Evolutionary conservation across 202 grass and related monocot species (phyloP), one percentile per base, ranked within the genome.

Genomic region (Saccharum hybrid): DNA sequence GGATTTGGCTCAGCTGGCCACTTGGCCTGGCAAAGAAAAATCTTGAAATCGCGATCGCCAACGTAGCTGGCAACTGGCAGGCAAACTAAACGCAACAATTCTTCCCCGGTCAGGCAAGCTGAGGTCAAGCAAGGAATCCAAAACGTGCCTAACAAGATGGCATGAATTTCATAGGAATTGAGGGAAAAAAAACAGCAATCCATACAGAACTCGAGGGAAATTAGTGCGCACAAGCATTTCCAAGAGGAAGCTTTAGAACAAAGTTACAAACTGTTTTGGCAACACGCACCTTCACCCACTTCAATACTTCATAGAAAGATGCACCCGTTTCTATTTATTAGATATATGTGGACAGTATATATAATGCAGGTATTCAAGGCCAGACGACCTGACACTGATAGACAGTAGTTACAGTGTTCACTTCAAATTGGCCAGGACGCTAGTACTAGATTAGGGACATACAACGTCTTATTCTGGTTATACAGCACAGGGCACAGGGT

Each of bases 391-490:
- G 28, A 28, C 28, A 28, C 28, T 28, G 28, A 19, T 6, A 54
- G n/a, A 56, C 66, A 71, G 14, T 4, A 61, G 33, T 68, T 8
- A 52, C 19, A 52, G 51, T 8, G 34, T 51, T n/a, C 78, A 41
- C 33, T 81, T 69, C 48, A 59, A 80, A 16, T 49, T 63, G 79
- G 61, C 37, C 49, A 81, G 38, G 15, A 62, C 3, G 3, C 0
- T 26, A 65, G 38, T 15, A 72, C 23, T 18, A 22, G 10, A 14
- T 10, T 28, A 16, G 13, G 5, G 22, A 15, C 54, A 12, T 26
- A 66, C 8, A 15, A 41, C 57, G 10, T 57, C 46, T 81, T 80
- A 81, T 86, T 86, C 23, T 12, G 11, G 28, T 74, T 57, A 18
- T 7, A 34, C 12, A 56, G 12, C 12, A 66, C 8, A 43, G 16